A percentile compares a stretch with the other conserved stretches of the same genome.
Conservation (phyloP, 192 early-diverging fungal genomes). For the Entomortierella beljakovae region DNA sequence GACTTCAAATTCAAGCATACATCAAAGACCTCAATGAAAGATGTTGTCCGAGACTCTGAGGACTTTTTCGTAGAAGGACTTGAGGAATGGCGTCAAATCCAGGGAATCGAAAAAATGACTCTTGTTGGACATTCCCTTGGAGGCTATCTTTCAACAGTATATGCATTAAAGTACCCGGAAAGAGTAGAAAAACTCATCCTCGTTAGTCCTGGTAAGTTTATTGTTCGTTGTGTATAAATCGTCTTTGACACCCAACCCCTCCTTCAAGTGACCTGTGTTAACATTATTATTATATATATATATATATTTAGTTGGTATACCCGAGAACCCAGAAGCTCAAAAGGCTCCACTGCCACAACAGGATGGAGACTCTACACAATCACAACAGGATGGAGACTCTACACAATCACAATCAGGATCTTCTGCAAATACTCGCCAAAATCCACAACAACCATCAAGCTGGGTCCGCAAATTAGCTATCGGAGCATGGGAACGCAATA, state of each 20-base stretch:
- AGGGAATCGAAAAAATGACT: conserved; percentile 86
- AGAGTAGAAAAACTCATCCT: conserved; percentile 90
- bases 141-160: conserved; percentile 87
- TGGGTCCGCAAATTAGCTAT: conserved; percentile 56
- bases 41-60: conserved; percentile 72
- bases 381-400: no score
- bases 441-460: conserved; percentile 4
- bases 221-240: no score
- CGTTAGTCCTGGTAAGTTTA: conserved; percentile 88
- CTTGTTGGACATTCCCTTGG: conserved; percentile 88
- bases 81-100: conserved; percentile 85
- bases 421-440: conserved; percentile 13
- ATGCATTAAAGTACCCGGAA: conserved; percentile 89
- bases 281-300: not conserved
- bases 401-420: not conserved
- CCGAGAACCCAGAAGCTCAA: conserved; percentile 62
- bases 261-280: no score
- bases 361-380: not conserved
- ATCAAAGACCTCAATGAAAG: conserved; percentile 55
- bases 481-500: conserved; percentile 80
- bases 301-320: conserved; percentile 65
- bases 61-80: conserved; percentile 91
- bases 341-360: conserved; percentile 28
- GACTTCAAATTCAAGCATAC: conserved; percentile 64
- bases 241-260: no score